Conservation (phyloP, 179 eudicot species). For the Monotropa hypopitys region DNA sequence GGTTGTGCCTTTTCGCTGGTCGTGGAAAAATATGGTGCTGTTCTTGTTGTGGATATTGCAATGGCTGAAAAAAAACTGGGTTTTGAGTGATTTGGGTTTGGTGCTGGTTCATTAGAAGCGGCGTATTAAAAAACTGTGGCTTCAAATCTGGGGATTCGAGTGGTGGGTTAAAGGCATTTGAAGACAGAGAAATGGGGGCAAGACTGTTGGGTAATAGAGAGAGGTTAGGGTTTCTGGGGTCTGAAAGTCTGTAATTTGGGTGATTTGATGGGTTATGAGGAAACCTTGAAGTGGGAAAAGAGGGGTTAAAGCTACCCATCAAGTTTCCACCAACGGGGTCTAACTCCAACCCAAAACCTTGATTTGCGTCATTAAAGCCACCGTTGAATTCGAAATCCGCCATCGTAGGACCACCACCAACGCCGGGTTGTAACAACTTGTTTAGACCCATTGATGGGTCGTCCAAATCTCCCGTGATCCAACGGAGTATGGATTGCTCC, state of each 20-base stretch:
- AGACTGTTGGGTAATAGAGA: slow-evolving; percentile 11
- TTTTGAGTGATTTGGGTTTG: slow-evolving; percentile 36
- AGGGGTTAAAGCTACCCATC: slow-evolving; percentile 3
- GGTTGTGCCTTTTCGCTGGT: slow-evolving; percentile 45
- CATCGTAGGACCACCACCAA: background rate
- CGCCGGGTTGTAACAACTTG: slow-evolving; percentile 39
- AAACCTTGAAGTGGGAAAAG: slow-evolving; percentile 13
- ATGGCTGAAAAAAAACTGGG: slow-evolving; percentile 40
- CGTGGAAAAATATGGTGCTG: slow-evolving; percentile 33
- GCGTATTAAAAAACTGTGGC: slow-evolving; percentile 35
- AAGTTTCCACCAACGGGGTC: slow-evolving; percentile 5
- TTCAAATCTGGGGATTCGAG: slow-evolving; percentile 17
- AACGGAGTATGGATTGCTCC: slow-evolving; percentile 36
- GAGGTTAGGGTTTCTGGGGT: slow-evolving; percentile 13
- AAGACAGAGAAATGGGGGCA: slow-evolving; percentile 7
- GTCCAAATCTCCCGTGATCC: slow-evolving; percentile 67
- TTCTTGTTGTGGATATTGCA: slow-evolving; percentile 24
- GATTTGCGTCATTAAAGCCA: slow-evolving; percentile 51
- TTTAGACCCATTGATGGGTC: slow-evolving; percentile 54
- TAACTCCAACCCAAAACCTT: slow-evolving; percentile 25
- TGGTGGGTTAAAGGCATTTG: slow-evolving; percentile 6
- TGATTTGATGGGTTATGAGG: slow-evolving; percentile 10
- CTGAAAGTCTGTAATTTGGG: slow-evolving; percentile 5
- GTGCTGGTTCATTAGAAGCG: slow-evolving; percentile 35
- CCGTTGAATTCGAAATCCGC: slow-evolving; percentile 39